A percentile compares a stretch with the other conserved stretches of the same genome.
These are phyloP conservation scores for Dendrobium chrysotoxum DNA, from an alignment of 106 monocot species.

Conservation along the genomic window DNA sequence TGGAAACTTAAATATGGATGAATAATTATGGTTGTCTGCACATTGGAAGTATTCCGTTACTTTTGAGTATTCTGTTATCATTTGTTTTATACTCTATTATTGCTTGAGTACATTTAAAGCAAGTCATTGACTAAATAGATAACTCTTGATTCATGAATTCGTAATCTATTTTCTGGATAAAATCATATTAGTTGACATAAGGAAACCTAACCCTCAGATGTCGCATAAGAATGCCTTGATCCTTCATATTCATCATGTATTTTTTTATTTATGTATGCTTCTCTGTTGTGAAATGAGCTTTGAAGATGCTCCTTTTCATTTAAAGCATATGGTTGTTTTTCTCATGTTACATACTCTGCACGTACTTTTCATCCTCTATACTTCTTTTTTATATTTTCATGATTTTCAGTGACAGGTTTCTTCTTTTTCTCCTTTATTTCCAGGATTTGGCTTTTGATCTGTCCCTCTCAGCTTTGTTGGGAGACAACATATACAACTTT, in stretches of 20 bases:
- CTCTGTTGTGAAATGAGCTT: neutral
- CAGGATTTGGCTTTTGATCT: conserved; percentile 82
- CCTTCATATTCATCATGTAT: neutral
- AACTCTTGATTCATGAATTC: neutral
- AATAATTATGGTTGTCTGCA: neutral
- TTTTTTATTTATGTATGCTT: neutral
- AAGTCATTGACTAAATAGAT: neutral
- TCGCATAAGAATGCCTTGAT: neutral
- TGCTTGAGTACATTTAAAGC: neutral
- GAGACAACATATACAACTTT: conserved; percentile 79
- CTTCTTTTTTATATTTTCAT: neutral
- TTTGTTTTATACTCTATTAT: neutral
- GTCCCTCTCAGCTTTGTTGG: conserved; percentile 64
- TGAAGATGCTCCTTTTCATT: neutral
- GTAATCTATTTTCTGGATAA: neutral
- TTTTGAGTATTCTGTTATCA: neutral
- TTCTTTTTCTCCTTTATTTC: conserved; percentile 10
- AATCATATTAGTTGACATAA: neutral
- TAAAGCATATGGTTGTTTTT: neutral
- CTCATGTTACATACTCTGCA: neutral
- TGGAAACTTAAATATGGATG: neutral
- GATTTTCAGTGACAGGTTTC: neutral
- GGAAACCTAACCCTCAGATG: neutral
- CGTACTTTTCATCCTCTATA: too few species aligned
- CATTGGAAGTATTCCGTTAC: neutral